Conservation (phyloP, 345 rosid genomes). For the Arabis alpina region DNA sequence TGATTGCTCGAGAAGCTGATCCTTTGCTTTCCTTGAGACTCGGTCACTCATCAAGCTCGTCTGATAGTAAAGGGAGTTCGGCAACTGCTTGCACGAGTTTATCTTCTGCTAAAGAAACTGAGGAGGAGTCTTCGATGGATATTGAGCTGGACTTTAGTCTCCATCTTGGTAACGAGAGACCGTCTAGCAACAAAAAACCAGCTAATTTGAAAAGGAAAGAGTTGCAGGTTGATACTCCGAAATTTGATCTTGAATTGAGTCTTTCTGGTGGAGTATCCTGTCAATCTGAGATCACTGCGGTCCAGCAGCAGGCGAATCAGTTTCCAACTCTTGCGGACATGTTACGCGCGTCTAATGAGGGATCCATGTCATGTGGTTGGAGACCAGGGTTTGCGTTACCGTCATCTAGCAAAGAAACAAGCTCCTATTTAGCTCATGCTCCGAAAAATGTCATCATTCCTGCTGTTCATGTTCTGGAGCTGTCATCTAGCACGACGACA, state of each 20-base stretch:
- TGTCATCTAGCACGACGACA: slow-evolving; percentile 56
- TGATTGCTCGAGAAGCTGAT: slow-evolving; percentile 56
- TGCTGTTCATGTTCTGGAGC: slow-evolving; percentile 51
- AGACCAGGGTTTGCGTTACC: slow-evolving; percentile 48
- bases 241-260: slow-evolving; percentile 77
- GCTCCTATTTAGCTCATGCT: slow-evolving; percentile 52
- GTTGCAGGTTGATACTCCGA: slow-evolving; percentile 46
- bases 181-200: slow-evolving; percentile 45
- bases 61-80: slow-evolving; percentile 91
- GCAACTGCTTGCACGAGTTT: slow-evolving; percentile 70
- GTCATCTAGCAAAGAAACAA: slow-evolving; percentile 45
- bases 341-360: slow-evolving; percentile 55
- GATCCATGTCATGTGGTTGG: slow-evolving; percentile 52
- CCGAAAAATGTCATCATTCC: slow-evolving; percentile 45
- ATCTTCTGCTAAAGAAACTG: slow-evolving; percentile 86
- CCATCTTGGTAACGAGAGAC: slow-evolving; percentile 77
- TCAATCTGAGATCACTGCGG: slow-evolving; percentile 72
- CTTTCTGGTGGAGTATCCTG: slow-evolving; percentile 64
- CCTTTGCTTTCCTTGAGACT: slow-evolving; percentile 75
- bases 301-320: slow-evolving; percentile 45
- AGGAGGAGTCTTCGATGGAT: slow-evolving; percentile 86
- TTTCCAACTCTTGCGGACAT: slow-evolving; percentile 51
- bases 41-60: slow-evolving; percentile 75
- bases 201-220: slow-evolving; percentile 45
- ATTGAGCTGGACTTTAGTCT: slow-evolving; percentile 80